These are phyloP conservation scores for Thalassiosira profunda DNA, from an alignment of 108 stramenopile genomes.

Conservation along the genomic window DNA sequence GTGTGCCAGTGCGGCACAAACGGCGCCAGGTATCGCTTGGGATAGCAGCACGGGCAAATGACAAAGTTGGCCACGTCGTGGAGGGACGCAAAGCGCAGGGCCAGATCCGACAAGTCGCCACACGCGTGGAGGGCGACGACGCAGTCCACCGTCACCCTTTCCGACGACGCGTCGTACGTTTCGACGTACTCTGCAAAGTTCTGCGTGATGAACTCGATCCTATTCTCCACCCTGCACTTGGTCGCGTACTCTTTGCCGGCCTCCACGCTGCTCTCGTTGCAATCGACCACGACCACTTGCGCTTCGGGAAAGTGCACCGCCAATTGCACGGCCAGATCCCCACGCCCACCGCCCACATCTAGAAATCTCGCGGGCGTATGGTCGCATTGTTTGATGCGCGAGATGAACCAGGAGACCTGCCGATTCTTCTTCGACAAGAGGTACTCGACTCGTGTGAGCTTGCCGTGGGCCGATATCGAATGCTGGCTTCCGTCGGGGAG, in stretches of 20 bases:
- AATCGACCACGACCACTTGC: constrained; percentile 54
- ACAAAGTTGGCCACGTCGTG: constrained; percentile 56
- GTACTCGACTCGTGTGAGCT: constrained; percentile 52
- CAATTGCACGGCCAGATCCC: constrained; percentile 61
- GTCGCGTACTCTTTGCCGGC: constrained; percentile 40
- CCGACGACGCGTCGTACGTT: constrained; percentile 44
- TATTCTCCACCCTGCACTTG: constrained; percentile 13
- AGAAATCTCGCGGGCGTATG: constrained; percentile 12
- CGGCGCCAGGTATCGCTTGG: constrained; percentile 29
- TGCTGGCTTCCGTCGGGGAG: constrained; percentile 15
- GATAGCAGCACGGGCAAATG: constrained; percentile 67
- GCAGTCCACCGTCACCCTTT: constrained; percentile 53
- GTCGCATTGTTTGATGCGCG: constrained; percentile 8
- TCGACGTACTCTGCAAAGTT: constrained; percentile 46
- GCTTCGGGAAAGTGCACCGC: constrained; percentile 39
- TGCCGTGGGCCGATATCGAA: constrained; percentile 31
- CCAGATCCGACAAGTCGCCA: constrained; percentile 69
- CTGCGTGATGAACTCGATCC: constrained; percentile 19
- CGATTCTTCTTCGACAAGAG: constrained; percentile 51
- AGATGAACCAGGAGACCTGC: constrained; percentile 58
- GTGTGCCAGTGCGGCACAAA: constrained; percentile 28
- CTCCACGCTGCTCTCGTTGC: constrained; percentile 53
- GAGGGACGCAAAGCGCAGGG: constrained; percentile 49
- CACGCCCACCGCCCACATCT: constrained; percentile 71
- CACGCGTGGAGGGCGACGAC: constrained; percentile 71